phyloP scores from a whole-genome alignment of 768 basidiomycete species.

The Suillus sp. region DNA sequence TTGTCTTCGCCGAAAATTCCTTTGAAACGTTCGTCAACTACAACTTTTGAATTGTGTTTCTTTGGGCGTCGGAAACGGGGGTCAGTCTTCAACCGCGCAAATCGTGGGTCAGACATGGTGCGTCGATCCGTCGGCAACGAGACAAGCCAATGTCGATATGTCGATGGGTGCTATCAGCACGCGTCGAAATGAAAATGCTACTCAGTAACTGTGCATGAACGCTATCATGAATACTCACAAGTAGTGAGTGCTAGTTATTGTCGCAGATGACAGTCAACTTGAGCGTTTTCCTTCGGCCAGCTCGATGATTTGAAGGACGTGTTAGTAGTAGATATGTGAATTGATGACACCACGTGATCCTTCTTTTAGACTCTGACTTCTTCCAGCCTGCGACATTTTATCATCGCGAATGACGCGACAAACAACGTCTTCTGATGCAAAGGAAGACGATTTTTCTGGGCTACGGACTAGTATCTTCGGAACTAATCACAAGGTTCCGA shows the following conservation, averaged over 20 bases:
- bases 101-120: constrained; percentile 81
- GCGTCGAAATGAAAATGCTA: neutral
- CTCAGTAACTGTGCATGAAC: neutral
- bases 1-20: constrained; percentile 55
- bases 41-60: constrained; percentile 78
- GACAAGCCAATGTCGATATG: neutral
- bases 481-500: neutral
- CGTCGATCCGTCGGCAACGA: neutral
- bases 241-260: too few relatives aligned
- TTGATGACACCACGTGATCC: constrained; percentile 6
- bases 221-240: neutral
- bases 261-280: neutral
- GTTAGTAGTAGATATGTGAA: neutral
- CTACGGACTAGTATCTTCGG: constrained; percentile 4
- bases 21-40: constrained; percentile 92
- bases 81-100: constrained; percentile 84
- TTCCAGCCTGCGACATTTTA: neutral
- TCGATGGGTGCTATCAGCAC: neutral
- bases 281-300: neutral
- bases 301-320: neutral
- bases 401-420: constrained; percentile 8
- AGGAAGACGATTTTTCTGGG: neutral
- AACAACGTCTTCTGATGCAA: constrained; percentile 6
- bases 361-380: neutral
- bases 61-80: constrained; percentile 89